Evolutionary conservation across 1,284 basidiomycete genomes (phyloP).

Genomic region (Moesziomyces sp.): DNA sequence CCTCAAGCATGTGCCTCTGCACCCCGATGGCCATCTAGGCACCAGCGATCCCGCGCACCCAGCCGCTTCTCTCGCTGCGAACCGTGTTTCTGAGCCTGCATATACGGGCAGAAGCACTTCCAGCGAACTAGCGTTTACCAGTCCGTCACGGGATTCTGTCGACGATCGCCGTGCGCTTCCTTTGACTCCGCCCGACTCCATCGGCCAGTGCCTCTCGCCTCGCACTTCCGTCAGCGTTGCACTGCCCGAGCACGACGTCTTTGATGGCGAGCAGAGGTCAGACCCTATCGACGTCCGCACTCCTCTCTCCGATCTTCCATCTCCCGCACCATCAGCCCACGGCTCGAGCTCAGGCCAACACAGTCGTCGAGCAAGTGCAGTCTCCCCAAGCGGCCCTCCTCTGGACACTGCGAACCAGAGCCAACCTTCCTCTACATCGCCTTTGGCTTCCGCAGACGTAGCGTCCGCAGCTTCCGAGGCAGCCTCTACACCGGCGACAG

Average conservation of each 20-base stretch:
- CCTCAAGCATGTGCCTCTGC: not conserved
- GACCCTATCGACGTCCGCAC: not conserved
- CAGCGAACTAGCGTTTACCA: no score
- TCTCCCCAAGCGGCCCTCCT: not conserved
- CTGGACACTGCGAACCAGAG: not conserved
- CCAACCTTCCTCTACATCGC: constrained; percentile 2
- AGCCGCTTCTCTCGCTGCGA: not conserved
- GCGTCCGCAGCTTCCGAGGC: constrained; percentile 1
- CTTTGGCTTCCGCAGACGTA: not conserved
- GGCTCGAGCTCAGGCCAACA: constrained; percentile 6
- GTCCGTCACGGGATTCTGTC: not conserved
- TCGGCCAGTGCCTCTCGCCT: constrained; percentile 19
- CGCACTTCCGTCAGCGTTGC: constrained; percentile 17
- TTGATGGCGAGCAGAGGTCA: not conserved
- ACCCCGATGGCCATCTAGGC: not conserved
- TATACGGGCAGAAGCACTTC: not conserved
- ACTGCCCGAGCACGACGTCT: not conserved
- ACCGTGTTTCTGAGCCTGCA: not conserved
- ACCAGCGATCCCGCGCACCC: not conserved
- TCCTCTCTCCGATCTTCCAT: not conserved
- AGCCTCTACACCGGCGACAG: not conserved
- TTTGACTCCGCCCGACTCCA: constrained; percentile 23
- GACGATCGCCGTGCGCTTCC: constrained; percentile 7
- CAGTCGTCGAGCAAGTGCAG: constrained; percentile 25
- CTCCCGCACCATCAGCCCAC: constrained; percentile 23